Conservation (phyloP, 352 stramenopile species). For the Stramenopiles sp. region DNA sequence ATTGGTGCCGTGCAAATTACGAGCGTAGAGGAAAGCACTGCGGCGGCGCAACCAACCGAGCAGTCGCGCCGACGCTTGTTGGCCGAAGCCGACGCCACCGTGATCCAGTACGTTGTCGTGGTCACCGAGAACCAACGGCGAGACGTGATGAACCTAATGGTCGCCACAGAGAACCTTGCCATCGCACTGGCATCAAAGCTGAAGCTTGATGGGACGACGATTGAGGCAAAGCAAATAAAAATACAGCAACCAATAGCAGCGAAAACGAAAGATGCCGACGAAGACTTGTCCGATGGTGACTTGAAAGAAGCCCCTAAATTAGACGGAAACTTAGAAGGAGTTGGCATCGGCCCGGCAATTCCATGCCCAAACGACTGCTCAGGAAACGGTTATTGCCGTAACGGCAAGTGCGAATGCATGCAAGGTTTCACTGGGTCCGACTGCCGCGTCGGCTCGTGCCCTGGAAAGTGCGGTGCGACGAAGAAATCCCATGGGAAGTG, state of each 20-base stretch:
- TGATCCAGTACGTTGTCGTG: background rate
- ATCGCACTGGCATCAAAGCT: background rate
- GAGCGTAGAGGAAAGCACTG: background rate
- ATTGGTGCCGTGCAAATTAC: background rate
- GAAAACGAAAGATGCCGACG: background rate
- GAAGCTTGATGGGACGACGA: background rate
- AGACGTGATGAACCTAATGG: background rate
- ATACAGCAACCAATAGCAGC: background rate
- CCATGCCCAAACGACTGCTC: slow-evolving; percentile 67
- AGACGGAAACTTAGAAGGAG: background rate
- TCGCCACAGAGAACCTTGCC: background rate
- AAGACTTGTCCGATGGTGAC: background rate
- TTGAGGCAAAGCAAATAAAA: background rate
- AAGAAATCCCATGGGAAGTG: background rate
- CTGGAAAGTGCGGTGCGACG: background rate
- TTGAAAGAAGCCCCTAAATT: background rate
- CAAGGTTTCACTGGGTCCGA: background rate
- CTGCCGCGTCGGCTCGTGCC: background rate
- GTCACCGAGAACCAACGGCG: background rate
- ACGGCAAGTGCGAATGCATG: background rate
- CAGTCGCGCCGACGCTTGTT: background rate
- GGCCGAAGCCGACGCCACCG: background rate
- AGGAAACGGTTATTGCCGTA: slow-evolving; percentile 58
- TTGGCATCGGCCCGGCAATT: background rate
- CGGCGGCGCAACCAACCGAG: background rate